A percentile compares a stretch with the other conserved stretches of the same genome.
Evolutionary conservation across 768 basidiomycete species (phyloP).

Genomic region (Trametes maxima): DNA sequence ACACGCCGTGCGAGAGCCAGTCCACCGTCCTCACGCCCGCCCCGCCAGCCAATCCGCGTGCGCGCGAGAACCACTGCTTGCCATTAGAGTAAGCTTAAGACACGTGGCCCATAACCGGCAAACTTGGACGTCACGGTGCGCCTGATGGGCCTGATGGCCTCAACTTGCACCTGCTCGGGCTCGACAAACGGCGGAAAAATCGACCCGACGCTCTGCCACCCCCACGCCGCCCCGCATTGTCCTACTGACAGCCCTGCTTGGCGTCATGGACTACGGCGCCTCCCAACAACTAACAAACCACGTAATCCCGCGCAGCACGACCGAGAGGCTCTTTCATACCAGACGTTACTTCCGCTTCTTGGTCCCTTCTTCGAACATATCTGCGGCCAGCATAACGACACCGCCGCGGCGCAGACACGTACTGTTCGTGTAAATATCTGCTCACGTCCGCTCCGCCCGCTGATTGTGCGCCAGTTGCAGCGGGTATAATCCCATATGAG

Average conservation of each 20-base stretch:
- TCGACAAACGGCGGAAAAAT: too few species aligned
- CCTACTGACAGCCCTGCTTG: background rate
- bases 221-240: background rate
- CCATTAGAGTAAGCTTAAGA: background rate
- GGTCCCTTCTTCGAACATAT: constrained; percentile 5
- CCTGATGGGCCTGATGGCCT: background rate
- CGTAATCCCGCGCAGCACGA: background rate
- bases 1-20: background rate
- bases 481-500: background rate
- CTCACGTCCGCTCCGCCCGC: background rate
- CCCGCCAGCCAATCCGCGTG: too few species aligned
- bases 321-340: background rate
- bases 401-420: too few species aligned
- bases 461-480: background rate
- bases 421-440: constrained; percentile 6
- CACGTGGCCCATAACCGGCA: background rate
- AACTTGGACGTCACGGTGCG: background rate
- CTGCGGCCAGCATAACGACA: background rate
- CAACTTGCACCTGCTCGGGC: background rate
- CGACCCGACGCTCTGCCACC: background rate
- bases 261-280: background rate
- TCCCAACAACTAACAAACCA: background rate
- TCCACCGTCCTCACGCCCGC: background rate
- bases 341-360: constrained; percentile 8
- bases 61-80: background rate